A percentile compares a stretch with the other conserved stretches of the same genome.
phyloP scores from a whole-genome alignment of 2,329 filamentous ascomycete species.

The Tricladium varicosporioides region DNA sequence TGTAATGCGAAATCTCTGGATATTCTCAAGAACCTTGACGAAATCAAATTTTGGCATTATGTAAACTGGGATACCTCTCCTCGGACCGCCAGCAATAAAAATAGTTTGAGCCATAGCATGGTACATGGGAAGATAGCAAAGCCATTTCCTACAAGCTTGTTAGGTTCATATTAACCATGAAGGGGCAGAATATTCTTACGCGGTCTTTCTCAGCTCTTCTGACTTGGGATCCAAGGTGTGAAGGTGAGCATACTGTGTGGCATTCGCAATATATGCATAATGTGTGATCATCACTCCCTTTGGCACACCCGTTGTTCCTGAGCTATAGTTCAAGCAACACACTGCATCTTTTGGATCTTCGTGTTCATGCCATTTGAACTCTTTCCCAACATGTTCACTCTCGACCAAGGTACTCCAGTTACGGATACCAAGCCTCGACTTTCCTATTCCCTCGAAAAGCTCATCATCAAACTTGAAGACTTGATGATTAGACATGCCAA shows the following conservation, averaged over 20 bases:
- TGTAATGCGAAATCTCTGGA: constrained; percentile 68
- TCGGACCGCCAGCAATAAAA: constrained; percentile 59
- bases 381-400: constrained; percentile 47
- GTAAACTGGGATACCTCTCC: constrained; percentile 64
- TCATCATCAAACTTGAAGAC: constrained; percentile 67
- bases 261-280: constrained; percentile 23
- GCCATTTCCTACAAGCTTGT: constrained; percentile 19
- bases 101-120: constrained; percentile 72
- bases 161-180: background rate
- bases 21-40: constrained; percentile 63
- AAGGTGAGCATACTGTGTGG: constrained; percentile 46
- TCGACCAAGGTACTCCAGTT: constrained; percentile 66
- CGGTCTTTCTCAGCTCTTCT: constrained; percentile 66
- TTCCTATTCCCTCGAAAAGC: constrained; percentile 42
- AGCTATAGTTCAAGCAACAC: constrained; percentile 77
- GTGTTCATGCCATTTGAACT: constrained; percentile 57
- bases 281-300: constrained; percentile 70
- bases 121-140: constrained; percentile 51
- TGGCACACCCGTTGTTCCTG: constrained; percentile 77
- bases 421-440: constrained; percentile 41
- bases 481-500: constrained; percentile 50
- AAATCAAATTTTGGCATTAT: constrained; percentile 80
- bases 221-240: constrained; percentile 55
- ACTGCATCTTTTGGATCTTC: constrained; percentile 38
- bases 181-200: constrained; percentile 58